Base-by-base conservation (phyloP, 2,329 filamentous ascomycete genomes). In the Madurella mycetomatis region DNA sequence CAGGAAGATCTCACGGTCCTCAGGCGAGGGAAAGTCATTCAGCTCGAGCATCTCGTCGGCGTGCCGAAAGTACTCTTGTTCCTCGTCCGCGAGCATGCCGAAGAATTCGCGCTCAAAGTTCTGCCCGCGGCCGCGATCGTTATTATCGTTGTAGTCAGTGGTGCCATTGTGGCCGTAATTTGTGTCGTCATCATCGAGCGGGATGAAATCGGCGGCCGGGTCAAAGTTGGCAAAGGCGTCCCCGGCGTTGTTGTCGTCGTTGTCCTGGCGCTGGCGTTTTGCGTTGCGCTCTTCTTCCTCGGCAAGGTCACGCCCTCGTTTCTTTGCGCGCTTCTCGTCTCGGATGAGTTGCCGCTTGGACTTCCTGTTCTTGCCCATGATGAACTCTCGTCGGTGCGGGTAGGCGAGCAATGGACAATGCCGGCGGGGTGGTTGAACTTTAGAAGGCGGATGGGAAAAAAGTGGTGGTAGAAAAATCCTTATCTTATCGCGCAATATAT, bases 11-110 rank as follows among this genome's bases (percentile, higher is more conserved):
- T 77, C 75, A 54, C 85, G 81, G 62, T 91, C 87, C 62, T 96
- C 90, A 49, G 83, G 70, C 40, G 85, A 84, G 41, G 82, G 83
- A 69, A 97, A 97, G 68, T 92, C 84, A 73, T 97, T 94, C 62
- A 90, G 73, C 70, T 96, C 92, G 56, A 99, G 84, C 73, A 95
- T 79, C 69, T 95, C 88, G 74, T 95, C 92, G 51, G 92, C 91
- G 46, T 85, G 84, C 62, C 89, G 87, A 72, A 97, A 99, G 71
- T 96, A 96, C 70, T 96, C 92, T 68, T 96, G 90, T 75, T 99
- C 94, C 62, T 95, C 84, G 51, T 95, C 87, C 64, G 90, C 88
- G 25, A 99, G 85, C 77, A 96, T 86, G 60, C 94, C 94, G 65
- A 95, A 97, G 75, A 96, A 99, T 53, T 89, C 85, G 62, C 78